Base-by-base conservation (phyloP, 352 stramenopile genomes). In the Peronospora farinosa region DNA sequence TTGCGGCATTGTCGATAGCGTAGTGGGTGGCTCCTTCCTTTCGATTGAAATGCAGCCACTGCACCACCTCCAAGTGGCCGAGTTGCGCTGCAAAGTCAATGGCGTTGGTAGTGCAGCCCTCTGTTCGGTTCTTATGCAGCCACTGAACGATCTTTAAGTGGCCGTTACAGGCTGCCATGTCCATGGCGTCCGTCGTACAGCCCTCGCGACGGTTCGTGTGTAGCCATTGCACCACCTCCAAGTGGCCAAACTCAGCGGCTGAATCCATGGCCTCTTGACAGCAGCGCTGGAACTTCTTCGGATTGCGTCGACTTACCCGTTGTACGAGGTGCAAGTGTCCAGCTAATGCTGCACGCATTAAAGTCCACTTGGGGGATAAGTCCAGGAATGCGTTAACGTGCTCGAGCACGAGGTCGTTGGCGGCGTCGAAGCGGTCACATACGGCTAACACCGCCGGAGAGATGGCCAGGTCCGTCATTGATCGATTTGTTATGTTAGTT, bases 161-260 rank as follows among this genome's bases (percentile, higher is more conserved):
- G 8, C 75, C 75, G 45, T 82, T 82, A 17, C 51, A 51, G 5
- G 75, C 75, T 3, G 75, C 75, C 65, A 84, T 74, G 44, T 84
- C 70, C 70, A 86, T 84, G 0, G 72, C 75, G 45, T 84, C 75
- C n/a, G 67, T 84, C 19, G 67, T 78, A 56, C 75, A 86, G 33
- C 75, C 75, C 51, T 84, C 72, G 2, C 28, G 7, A 0, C 75
- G 57, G 51, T 84, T 54, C 2, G 31, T 13, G 36, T 84, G 69
- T 39, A 90, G 57, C 61, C 74, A 85, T 23, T 74, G 50, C 25
- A 90, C 69, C 3, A 90, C 59, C 0, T 72, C 37, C 7, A 84
- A 40, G 47, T 86, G 75, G 7, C 70, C 75, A 33, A 84, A 84
- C 51, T 84, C 75, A 32, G 75, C 72, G 3, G 75, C 72, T 28